Evolutionary conservation across 805 yeast genomes (phyloP).

Genomic region (Zygoascus ofunaensis): DNA sequence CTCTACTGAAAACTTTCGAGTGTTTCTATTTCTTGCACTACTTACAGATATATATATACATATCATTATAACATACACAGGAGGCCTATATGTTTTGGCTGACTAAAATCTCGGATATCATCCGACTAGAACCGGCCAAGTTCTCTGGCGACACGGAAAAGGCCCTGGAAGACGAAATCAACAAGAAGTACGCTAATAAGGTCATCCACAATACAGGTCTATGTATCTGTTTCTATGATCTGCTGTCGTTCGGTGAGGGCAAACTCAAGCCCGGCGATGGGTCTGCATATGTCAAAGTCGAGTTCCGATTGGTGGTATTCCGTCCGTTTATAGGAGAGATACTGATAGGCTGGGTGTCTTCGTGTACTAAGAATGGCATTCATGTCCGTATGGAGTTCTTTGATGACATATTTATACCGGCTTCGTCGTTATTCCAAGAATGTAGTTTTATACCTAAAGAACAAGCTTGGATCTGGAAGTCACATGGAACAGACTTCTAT

Average conservation of each 20-base stretch:
- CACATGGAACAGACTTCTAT: conserved; percentile 52
- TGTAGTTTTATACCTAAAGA: conserved; percentile 60
- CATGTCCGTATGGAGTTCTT: conserved; percentile 79
- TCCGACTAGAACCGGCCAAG: conserved; percentile 79
- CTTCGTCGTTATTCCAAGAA: conserved; percentile 68
- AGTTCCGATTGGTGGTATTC: conserved; percentile 70
- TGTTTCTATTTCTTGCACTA: too few relatives aligned
- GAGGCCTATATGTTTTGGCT: conserved; percentile 78
- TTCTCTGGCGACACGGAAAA: conserved; percentile 64
- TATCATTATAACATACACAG: too few relatives aligned
- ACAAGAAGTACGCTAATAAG: conserved; percentile 77
- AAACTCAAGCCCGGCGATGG: conserved; percentile 92
- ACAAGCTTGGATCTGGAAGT: conserved; percentile 93
- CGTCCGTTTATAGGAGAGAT: conserved; percentile 94
- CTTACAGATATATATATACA: too few relatives aligned
- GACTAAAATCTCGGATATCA: conserved; percentile 70
- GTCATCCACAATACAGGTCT: conserved; percentile 79
- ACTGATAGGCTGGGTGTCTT: conserved; percentile 84
- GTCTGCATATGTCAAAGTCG: conserved; percentile 65
- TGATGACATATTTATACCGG: conserved; percentile 86
- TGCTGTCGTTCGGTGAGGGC: conserved; percentile 77
- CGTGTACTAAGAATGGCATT: conserved; percentile 80
- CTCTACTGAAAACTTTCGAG: too few relatives aligned
- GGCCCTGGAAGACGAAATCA: conserved; percentile 71
- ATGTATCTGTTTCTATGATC: conserved; percentile 76